Conservation (phyloP, 2,329 filamentous ascomycete species). For the Claviceps paspali region DNA sequence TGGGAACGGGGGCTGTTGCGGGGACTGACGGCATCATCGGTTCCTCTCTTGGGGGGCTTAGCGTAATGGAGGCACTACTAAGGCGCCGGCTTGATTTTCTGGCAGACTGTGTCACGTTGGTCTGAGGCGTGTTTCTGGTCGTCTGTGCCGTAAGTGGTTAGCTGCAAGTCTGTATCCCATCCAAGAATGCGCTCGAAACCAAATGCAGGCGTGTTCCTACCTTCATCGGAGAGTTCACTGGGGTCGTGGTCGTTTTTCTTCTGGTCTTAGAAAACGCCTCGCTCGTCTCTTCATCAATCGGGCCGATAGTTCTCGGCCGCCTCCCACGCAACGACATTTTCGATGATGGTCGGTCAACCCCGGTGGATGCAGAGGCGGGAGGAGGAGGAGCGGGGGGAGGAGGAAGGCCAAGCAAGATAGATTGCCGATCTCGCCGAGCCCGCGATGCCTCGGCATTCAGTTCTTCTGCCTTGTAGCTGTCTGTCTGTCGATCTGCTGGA, state of each 20-base stretch:
- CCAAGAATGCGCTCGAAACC: not conserved
- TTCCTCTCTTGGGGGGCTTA: constrained; percentile 10
- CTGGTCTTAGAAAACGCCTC: constrained; percentile 26
- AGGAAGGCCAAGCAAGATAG: constrained; percentile 22
- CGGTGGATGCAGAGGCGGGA: constrained; percentile 7
- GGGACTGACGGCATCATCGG: not conserved
- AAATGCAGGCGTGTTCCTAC: constrained; percentile 7
- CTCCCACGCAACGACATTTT: constrained; percentile 62
- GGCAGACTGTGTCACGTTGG: constrained; percentile 12
- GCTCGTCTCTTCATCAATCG: constrained; percentile 29
- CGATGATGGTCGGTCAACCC: constrained; percentile 29
- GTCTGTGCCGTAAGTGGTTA: constrained; percentile 13
- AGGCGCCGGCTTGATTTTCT: constrained; percentile 30
- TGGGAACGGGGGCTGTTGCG: constrained; percentile 3
- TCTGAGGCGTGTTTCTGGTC: constrained; percentile 17
- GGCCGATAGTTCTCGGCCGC: constrained; percentile 41
- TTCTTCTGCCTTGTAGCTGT: constrained; percentile 65
- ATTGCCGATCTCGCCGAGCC: constrained; percentile 49
- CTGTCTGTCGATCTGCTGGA: constrained; percentile 57
- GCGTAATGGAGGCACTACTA: constrained; percentile 30
- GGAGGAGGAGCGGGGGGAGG: constrained; percentile 6
- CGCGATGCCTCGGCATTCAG: constrained; percentile 54
- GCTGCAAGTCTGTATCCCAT: not conserved
- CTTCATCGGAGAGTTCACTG: constrained; percentile 17
- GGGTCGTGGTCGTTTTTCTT: constrained; percentile 45